Conservation (phyloP, 2,329 filamentous ascomycete genomes). For the Trichoderma polysporum region DNA sequence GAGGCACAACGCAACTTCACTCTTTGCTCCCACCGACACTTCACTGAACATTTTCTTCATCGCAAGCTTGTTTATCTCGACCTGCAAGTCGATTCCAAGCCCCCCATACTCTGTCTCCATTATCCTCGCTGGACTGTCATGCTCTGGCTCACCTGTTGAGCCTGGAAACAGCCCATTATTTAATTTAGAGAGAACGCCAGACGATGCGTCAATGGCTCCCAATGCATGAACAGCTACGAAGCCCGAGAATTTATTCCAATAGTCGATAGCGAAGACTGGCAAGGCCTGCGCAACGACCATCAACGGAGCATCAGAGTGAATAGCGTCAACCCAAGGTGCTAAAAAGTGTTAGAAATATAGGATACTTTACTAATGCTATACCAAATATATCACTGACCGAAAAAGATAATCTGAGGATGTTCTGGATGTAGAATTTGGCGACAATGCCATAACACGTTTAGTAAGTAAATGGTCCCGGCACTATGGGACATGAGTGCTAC, state of each 20-base stretch:
- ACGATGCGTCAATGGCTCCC: neutral
- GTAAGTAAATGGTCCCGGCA: constrained; percentile 34
- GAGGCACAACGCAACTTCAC: neutral
- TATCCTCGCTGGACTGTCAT: neutral
- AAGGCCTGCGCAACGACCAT: neutral
- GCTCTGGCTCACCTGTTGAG: neutral
- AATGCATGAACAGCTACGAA: neutral
- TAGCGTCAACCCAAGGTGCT: constrained; percentile 24
- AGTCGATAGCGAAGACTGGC: constrained; percentile 1
- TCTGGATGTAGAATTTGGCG: constrained; percentile 30
- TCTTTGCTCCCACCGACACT: neutral
- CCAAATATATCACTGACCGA: constrained; percentile 20
- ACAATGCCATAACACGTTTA: constrained; percentile 32
- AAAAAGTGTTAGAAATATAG: neutral
- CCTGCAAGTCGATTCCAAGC: neutral
- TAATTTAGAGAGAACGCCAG: constrained; percentile 3
- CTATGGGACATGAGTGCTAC: constrained; percentile 34
- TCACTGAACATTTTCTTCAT: neutral
- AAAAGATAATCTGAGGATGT: constrained; percentile 26
- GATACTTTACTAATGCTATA: neutral
- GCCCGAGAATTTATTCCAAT: constrained; percentile 1
- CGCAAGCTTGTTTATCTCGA: neutral
- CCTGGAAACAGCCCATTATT: neutral
- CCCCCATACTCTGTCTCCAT: neutral
- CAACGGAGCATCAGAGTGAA: constrained; percentile 15